A percentile compares a stretch with the other conserved stretches of the same genome.
Conservation (phyloP, 2,329 filamentous ascomycete genomes). For the Colletotrichum zoysiae region DNA sequence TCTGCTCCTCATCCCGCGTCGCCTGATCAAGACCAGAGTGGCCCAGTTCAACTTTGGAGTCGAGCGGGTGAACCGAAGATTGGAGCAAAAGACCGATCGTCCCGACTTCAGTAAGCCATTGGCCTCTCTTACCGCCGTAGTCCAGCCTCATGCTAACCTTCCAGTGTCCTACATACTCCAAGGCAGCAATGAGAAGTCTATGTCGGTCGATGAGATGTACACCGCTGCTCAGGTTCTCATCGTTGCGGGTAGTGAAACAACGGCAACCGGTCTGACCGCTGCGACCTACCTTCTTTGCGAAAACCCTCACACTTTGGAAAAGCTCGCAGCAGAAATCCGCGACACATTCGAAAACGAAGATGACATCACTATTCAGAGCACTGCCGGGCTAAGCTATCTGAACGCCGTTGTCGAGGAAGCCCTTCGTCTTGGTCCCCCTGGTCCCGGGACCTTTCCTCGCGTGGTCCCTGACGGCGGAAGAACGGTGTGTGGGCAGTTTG, state of each 20-base stretch:
- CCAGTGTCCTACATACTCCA: conserved; percentile 36
- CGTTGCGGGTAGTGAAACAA: conserved; percentile 52
- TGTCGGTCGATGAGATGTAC: conserved; percentile 33
- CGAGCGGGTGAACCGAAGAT: conserved; percentile 26
- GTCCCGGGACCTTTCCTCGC: conserved; percentile 46
- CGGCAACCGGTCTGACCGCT: conserved; percentile 49
- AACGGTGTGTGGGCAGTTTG: conserved; percentile 47
- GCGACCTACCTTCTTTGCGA: conserved; percentile 47
- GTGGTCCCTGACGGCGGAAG: conserved; percentile 50
- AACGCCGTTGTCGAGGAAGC: conserved; percentile 57
- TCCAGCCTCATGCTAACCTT: neutral
- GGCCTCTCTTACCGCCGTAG: no score
- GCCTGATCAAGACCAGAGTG: conserved; percentile 34
- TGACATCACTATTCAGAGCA: conserved; percentile 52
- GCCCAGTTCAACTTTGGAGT: conserved; percentile 37
- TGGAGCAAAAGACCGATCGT: conserved; percentile 29
- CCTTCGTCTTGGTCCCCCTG: conserved; percentile 55
- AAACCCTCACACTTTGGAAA: conserved; percentile 49
- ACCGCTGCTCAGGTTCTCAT: conserved; percentile 45
- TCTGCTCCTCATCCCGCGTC: conserved; percentile 29
- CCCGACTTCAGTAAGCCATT: conserved; percentile 31
- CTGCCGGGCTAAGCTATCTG: conserved; percentile 52
- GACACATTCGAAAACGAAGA: conserved; percentile 49
- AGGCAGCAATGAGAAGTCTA: conserved; percentile 29
- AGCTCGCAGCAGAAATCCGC: conserved; percentile 54